Base-by-base conservation (phyloP, 768 basidiomycete genomes). In the Psilocybe sp. region DNA sequence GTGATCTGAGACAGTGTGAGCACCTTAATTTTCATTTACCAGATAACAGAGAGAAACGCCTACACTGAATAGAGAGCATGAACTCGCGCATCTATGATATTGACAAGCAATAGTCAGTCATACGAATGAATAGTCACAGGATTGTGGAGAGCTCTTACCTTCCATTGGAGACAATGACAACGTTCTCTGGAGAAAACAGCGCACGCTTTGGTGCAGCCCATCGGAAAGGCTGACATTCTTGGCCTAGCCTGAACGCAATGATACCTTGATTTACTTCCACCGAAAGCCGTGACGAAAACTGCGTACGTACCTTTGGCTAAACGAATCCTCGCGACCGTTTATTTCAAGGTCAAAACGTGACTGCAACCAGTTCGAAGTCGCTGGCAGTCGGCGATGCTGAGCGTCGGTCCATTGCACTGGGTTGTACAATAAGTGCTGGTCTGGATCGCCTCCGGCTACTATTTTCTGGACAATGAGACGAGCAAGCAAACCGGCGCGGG, bases 121-220 rank as follows among this genome's bases (percentile, higher is more conserved):
- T 41, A 8, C 51, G 42, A 36, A 46, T 33, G 34, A 34, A 16
- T 23, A 19, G 36, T 20, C 35, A 18, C 39, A 12, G n/a, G n/a
- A n/a, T n/a, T n/a, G n/a, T n/a, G n/a, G n/a, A n/a, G n/a, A n/a
- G n/a, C n/a, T n/a, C 58, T 31, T 55, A 73, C 75, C 75, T 67
- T 52, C 81, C 81, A 59, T 84, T 84, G 10, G 74, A 77, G n/a
- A 84, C 64, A 44, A 84, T 80, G 12, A 72, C 73, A 3, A 80
- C 68, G 48, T 79, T 72, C 54, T 69, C 64, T 6, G 76, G 64
- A 23, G 76, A 66, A 58, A 84, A 84, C 14, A 85, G 64, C 19
- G 66, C 71, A 36, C 68, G 60, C 5, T 64, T 58, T 3, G 82
- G 81, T 38, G 76, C 67, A 20, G 57, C 47, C 53, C 66, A 66